These are phyloP conservation scores for Chaetomium olivaceum DNA, from an alignment of 2,329 filamentous ascomycete species.

Conservation along the genomic window DNA sequence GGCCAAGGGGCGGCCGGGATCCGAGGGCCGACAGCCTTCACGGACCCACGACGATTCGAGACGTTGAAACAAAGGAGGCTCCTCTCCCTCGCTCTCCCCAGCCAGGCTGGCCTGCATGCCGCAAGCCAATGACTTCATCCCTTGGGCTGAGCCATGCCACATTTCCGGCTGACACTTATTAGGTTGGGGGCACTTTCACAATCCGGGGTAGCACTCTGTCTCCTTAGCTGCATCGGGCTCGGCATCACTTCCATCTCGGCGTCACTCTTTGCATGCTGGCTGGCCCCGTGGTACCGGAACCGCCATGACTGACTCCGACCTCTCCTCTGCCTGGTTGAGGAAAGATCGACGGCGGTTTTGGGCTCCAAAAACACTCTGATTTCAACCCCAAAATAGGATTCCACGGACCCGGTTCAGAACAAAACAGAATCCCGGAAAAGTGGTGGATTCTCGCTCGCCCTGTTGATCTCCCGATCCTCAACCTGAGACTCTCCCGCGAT, in stretches of 20 bases:
- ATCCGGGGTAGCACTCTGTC: conserved; percentile 1
- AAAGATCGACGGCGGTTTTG: conserved; percentile 8
- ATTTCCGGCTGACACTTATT: background rate
- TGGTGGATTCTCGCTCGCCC: background rate
- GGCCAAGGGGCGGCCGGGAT: background rate
- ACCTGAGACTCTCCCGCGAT: background rate
- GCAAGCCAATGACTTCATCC: conserved; percentile 4
- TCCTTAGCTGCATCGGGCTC: conserved; percentile 7
- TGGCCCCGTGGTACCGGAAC: conserved; percentile 7
- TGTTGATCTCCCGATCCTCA: background rate
- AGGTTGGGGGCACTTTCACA: background rate
- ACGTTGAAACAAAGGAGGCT: background rate
- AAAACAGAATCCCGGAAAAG: conserved; percentile 6
- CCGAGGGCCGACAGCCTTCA: conserved; percentile 1
- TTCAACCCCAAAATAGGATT: background rate
- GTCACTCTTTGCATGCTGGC: background rate
- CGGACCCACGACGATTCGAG: background rate
- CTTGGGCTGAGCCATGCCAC: background rate
- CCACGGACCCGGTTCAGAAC: background rate
- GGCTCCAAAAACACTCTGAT: background rate
- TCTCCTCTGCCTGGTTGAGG: background rate
- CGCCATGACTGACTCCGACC: conserved; percentile 3
- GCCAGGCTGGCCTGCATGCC: background rate
- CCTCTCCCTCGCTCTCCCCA: background rate
- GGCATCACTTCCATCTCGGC: conserved; percentile 11